Evolutionary conservation across 2,329 filamentous ascomycete genomes (phyloP), one percentile per base, ranked within the genome.

Genomic region (Graphium sp.): DNA sequence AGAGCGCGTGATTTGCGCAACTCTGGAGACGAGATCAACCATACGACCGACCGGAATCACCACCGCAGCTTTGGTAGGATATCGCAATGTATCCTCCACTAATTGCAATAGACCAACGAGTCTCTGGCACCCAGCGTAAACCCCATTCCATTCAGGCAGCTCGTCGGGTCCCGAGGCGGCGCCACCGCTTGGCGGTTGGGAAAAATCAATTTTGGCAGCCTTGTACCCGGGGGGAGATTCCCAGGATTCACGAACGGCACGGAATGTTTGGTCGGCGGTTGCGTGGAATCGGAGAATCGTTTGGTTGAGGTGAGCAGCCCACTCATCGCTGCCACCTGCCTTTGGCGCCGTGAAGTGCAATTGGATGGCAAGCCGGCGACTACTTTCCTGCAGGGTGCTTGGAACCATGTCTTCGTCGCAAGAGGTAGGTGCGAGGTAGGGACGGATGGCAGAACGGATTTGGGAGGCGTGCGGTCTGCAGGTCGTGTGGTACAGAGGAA

Each of bases 271-370:
- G 41, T 92, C 77, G 23, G 78, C 71, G 2, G 80, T 78, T 15
- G 55, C 50, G 41, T 94, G 84, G 11, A 74, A 62, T 21, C 69
- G 63, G 21, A 62, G 60, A 15, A 91, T 55, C 8, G 75, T 59
- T 6, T 57, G 55, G 26, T 65, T 63, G 25, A 85, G 53, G 11
- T 70, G 60, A 39, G 70, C 77, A 11, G 60, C 59, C 85, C 85
- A 94, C 49, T 92, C 83, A 14, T 81, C 75, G 14, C 67, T 66
- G 8, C 73, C 68, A 12, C 71, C 72, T 35, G 79, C 76, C 50
- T 93, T 94, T 5, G 81, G 73, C 2, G 81, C 78, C 30, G 81
- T 89, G 44, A 76, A 73, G 37, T 83, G 76, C 26, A 92, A 58
- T n/a, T 74, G 61, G 7, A 82, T 63, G 27, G 74, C 62, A 2